phyloP scores from a whole-genome alignment of 2,329 filamentous ascomycete genomes.

The Hymenotorrendiella dingleyae region DNA sequence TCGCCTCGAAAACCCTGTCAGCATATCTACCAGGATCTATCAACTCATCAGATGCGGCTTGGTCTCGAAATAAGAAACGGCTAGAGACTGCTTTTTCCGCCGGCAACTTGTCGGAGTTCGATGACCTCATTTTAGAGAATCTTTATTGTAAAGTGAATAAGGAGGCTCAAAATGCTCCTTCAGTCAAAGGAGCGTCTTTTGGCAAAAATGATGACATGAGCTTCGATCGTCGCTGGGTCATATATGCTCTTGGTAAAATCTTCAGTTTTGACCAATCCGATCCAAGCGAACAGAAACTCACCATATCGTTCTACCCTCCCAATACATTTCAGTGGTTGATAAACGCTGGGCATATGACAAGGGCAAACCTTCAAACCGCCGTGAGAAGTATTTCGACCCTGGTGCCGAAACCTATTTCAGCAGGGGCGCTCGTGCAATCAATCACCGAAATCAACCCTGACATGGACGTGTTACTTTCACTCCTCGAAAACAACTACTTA shows the following conservation, averaged over 20 bases:
- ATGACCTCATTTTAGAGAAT: conserved; percentile 33
- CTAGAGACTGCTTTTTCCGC: conserved; percentile 33
- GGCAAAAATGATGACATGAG: conserved; percentile 36
- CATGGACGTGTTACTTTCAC: conserved; percentile 59
- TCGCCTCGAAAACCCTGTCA: conserved; percentile 19
- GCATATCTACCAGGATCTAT: conserved; percentile 24
- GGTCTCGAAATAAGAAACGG: conserved; percentile 12
- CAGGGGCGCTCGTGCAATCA: conserved; percentile 56
- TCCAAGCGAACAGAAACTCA: conserved; percentile 23
- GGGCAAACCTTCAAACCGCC: conserved; percentile 52
- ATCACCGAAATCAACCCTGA: conserved; percentile 62
- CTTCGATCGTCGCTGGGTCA: conserved; percentile 59
- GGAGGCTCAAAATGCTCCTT: conserved; percentile 5
- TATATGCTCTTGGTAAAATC: conserved; percentile 45
- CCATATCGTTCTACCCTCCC: conserved; percentile 40
- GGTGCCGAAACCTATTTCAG: conserved; percentile 36
- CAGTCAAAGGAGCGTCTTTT: not conserved
- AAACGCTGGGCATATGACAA: conserved; percentile 53
- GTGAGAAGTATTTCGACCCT: conserved; percentile 42
- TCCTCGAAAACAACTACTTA: conserved; percentile 60
- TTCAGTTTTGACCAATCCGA: conserved; percentile 31
- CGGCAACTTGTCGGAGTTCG: conserved; percentile 36
- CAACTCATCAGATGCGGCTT: conserved; percentile 13
- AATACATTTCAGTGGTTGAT: conserved; percentile 53
- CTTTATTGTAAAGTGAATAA: conserved; percentile 27